Evolutionary conservation across 805 yeast species (phyloP).

Genomic region (Lachancea waltii): DNA sequence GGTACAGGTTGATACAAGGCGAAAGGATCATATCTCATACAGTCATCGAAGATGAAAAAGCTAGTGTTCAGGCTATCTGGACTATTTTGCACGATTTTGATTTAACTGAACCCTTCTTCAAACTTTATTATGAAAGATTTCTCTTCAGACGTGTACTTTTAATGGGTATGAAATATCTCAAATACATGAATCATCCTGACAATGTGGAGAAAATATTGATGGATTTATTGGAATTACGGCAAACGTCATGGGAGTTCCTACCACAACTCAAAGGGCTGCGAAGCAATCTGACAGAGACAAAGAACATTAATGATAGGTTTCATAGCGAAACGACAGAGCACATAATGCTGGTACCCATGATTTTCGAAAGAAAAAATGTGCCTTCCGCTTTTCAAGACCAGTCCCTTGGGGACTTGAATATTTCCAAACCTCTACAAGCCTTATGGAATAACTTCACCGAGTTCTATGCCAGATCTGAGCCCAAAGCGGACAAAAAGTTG

Average conservation of each 20-base stretch:
- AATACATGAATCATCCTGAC: conserved; percentile 2
- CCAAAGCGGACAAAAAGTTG: conserved; percentile 13
- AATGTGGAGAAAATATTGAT: conserved; percentile 3
- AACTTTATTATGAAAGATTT: conserved; percentile 3
- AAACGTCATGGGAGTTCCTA: neutral
- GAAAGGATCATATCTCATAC: neutral
- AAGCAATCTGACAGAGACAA: neutral
- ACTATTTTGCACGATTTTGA: conserved; percentile 4
- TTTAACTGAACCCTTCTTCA: conserved; percentile 5
- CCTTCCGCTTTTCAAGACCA: conserved; percentile 15
- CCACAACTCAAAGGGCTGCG: conserved; percentile 1
- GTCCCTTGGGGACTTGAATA: neutral
- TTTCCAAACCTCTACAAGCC: conserved; percentile 18
- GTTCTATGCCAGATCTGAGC: conserved; percentile 9
- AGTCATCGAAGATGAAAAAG: neutral
- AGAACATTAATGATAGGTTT: neutral
- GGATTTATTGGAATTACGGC: neutral
- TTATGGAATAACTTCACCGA: conserved; percentile 16
- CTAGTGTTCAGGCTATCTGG: neutral
- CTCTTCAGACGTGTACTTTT: conserved; percentile 6
- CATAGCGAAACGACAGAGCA: neutral
- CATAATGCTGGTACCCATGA: conserved; percentile 11
- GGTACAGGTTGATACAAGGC: neutral
- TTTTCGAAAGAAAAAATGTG: conserved; percentile 21
- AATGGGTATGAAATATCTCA: conserved; percentile 6